Base-by-base conservation (phyloP, 306 rosid species). In the Cucurbita pepo region DNA sequence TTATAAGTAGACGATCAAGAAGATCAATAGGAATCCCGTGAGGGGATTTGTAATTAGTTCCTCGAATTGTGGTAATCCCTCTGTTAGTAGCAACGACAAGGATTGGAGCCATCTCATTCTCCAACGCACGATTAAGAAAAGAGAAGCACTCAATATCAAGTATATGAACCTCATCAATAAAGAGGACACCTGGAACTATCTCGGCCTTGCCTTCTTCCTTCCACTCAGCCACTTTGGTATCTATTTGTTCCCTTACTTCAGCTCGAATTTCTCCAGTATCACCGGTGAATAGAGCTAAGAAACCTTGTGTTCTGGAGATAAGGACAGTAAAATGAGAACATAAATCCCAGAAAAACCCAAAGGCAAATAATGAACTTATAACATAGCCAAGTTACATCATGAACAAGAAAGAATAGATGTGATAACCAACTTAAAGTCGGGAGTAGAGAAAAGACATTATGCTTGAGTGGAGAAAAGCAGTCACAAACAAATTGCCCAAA, bases 191-290 rank as follows among this genome's bases (percentile, higher is more conserved):
- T 0, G 99, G 99, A 40, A 94, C 92, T 54, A 94, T 91, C 80
- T 94, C 99, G 15, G 99, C 99, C 80, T 94, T 91, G 78, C 97
- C 97, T 88, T 94, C 99, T 79, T 94, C 97, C 73, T 90, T 89
- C 99, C 99, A 94, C 75, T 94, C 97, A 25, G 99, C 99, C 47
- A 94, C 99, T 79, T 94, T 94, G n/a, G 97, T 94, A 87, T 94
- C 95, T 4, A 94, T 94, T 78, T 94, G 99, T 78, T 94, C 99
- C 77, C 97, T 91, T 77, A 94, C 99, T 86, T 94, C 99, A 58
- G 97, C 86, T 25, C 96, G 97, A 72, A 94, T 94, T 84, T 91
- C 99, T 63, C 99, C 99, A 5, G 99, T 91, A 76, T 94, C 99
- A 41, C 99, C 99, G 3, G 99, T 91, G 82, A 94, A 91, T 75